Conservation (phyloP, 106 monocot species). For the Acorus calamus region DNA sequence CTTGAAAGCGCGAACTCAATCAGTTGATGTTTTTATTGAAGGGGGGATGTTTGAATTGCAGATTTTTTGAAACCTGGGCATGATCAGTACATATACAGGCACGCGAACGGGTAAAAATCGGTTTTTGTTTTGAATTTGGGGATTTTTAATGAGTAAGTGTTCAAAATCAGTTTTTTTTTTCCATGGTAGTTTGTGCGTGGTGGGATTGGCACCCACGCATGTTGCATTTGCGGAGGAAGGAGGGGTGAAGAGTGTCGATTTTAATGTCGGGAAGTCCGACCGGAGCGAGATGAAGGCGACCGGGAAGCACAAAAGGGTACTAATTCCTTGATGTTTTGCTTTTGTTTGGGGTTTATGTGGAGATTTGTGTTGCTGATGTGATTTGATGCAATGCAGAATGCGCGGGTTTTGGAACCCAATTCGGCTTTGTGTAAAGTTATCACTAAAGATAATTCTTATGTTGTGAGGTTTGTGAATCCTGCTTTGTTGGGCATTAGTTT, state of each 20-base stretch:
- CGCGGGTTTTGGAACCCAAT: conserved; percentile 73
- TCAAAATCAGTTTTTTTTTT: not conserved
- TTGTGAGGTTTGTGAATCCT: conserved; percentile 53
- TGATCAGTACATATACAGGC: conserved; percentile 90
- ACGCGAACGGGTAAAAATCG: conserved; percentile 70
- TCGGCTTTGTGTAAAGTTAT: conserved; percentile 72
- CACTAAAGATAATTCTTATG: conserved; percentile 31
- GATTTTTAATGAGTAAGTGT: not conserved
- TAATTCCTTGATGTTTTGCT: too few species aligned
- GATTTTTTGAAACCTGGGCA: conserved; percentile 89
- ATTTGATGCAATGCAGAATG: conserved; percentile 44
- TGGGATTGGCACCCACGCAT: conserved; percentile 74
- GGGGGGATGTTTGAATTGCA: conserved; percentile 11
- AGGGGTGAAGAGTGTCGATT: conserved; percentile 66
- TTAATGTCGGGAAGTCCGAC: conserved; percentile 92
- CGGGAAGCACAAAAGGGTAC: conserved; percentile 89
- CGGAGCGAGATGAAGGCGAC: conserved; percentile 92
- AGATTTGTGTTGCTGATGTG: conserved; percentile 6
- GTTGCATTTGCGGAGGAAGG: conserved; percentile 55
- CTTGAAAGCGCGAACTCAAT: not conserved
- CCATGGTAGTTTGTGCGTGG: conserved; percentile 60
- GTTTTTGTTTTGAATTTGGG: not conserved
- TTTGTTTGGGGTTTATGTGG: not conserved
- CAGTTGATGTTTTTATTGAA: not conserved
- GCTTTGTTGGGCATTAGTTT: not conserved